Conservation (phyloP, 1,284 basidiomycete species). For the Wolfiporia cocos region DNA sequence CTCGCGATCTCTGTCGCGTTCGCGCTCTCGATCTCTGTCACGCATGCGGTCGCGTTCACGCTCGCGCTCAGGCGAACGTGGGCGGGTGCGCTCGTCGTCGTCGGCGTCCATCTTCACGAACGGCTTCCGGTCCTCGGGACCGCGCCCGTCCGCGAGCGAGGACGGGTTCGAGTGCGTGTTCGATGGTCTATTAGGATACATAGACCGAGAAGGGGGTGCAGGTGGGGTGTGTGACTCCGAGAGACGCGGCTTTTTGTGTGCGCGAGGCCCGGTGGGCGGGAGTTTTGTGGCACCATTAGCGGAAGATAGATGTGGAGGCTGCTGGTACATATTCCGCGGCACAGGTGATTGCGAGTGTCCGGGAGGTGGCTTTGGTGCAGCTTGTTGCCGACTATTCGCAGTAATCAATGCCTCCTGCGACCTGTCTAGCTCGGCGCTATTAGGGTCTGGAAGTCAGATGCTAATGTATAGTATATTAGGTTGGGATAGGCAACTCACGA, state of each 20-base stretch:
- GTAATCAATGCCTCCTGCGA: constrained; percentile 58
- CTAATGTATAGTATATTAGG: neutral
- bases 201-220: constrained; percentile 21
- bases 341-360: constrained; percentile 32
- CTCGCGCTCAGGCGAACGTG: constrained; percentile 26
- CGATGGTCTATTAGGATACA: too few relatives aligned
- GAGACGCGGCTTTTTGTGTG: constrained; percentile 68
- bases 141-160: constrained; percentile 30
- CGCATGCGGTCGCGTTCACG: constrained; percentile 30
- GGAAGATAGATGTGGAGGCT: constrained; percentile 16
- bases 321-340: constrained; percentile 31
- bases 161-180: constrained; percentile 20
- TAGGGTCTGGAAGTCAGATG: constrained; percentile 8
- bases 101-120: constrained; percentile 52
- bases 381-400: constrained; percentile 33
- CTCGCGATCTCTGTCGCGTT: constrained; percentile 31
- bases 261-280: constrained; percentile 70
- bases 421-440: constrained; percentile 59
- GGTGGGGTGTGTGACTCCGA: constrained; percentile 46
- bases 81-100: constrained; percentile 34
- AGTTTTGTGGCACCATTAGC: constrained; percentile 38
- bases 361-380: constrained; percentile 30
- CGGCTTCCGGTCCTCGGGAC: constrained; percentile 28
- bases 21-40: constrained; percentile 25
- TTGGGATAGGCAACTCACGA: constrained; percentile 47